phyloP scores from a whole-genome alignment of 805 yeast species.

The Monosporozyma aerobia region DNA sequence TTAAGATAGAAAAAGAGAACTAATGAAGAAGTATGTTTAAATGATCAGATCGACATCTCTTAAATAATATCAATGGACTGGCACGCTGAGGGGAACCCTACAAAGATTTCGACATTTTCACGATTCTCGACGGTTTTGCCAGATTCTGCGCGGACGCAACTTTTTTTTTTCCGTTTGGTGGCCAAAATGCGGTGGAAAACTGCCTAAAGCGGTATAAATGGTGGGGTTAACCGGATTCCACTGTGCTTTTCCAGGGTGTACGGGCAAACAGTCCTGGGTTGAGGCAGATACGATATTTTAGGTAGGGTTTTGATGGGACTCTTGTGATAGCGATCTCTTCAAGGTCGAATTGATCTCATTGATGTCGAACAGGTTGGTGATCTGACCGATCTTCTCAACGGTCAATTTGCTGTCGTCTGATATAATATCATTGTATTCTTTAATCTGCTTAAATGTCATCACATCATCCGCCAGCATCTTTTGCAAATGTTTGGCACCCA shows the following conservation, averaged over 20 bases:
- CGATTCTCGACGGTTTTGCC: not conserved
- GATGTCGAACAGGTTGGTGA: constrained; percentile 39
- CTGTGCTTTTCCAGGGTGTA: not conserved
- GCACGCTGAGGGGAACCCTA: not conserved
- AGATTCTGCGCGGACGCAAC: not conserved
- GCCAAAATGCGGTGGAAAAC: not conserved
- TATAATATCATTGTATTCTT: constrained; percentile 11
- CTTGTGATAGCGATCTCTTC: constrained; percentile 47
- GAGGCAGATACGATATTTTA: not conserved
- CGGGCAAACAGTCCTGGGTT: not conserved
- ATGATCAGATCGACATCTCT: not conserved
- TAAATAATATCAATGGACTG: not conserved
- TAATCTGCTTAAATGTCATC: constrained; percentile 26
- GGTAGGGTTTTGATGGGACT: constrained; percentile 14
- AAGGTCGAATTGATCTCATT: constrained; percentile 38
- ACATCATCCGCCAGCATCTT: constrained; percentile 41
- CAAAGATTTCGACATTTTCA: not conserved
- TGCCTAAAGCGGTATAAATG: not conserved
- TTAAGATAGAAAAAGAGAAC: not conserved
- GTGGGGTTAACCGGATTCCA: not conserved
- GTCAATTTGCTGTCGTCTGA: not conserved
- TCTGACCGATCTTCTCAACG: constrained; percentile 37
- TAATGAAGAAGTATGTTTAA: not conserved
- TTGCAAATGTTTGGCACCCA: constrained; percentile 63
- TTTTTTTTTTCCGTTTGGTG: not conserved